Base-by-base conservation (phyloP, 129 eudicot genomes). In the Pulicaria dysenterica region DNA sequence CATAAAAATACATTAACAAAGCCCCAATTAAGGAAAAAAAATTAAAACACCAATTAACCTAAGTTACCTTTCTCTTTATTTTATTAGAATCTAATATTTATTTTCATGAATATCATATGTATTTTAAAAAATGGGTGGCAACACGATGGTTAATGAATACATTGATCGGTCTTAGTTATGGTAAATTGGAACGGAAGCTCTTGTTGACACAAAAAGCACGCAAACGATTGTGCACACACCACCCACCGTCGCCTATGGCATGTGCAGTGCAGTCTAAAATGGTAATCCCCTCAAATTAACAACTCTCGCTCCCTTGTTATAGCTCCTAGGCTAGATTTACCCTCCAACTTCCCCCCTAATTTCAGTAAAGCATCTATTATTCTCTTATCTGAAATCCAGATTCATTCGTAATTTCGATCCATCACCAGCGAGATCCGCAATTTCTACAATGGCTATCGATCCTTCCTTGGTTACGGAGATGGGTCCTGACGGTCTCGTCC, bases 401-500 rank as follows among this genome's bases (percentile, higher is more conserved):
- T 62, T 58, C 47, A 37, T 49, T 34, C 46, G 3, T 65, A 47
- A 50, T 7, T 38, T 17, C 41, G 67, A 51, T 76, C 62, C 67
- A 81, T 63, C 16, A 6, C 8, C 5, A 44, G 12, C 5, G 45
- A 68, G 80, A 67, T 72, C 63, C 47, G 14, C 50, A 19, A 8
- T 6, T 37, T 14, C 47, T 24, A 7, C 63, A 76, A 87, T 85
- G 91, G 63, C 88, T 41, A 71, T 51, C 58, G 77, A 75, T 63
- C 80, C 85, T 7, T 66, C 86, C 11, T 55, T 82, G 41, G 72
- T 56, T 2, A 80, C 92, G 48, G 98, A 93, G 83, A 88, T 90
- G 75, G 98, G 96, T 34, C 86, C 98, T 66, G 98, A 93, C 67
- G 98, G 98, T 57, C 87, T 93, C 38, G 55, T 80, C 9, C 79